Evolutionary conservation across 2,329 filamentous ascomycete genomes (phyloP).

Genomic region (Cercospora zeina): DNA sequence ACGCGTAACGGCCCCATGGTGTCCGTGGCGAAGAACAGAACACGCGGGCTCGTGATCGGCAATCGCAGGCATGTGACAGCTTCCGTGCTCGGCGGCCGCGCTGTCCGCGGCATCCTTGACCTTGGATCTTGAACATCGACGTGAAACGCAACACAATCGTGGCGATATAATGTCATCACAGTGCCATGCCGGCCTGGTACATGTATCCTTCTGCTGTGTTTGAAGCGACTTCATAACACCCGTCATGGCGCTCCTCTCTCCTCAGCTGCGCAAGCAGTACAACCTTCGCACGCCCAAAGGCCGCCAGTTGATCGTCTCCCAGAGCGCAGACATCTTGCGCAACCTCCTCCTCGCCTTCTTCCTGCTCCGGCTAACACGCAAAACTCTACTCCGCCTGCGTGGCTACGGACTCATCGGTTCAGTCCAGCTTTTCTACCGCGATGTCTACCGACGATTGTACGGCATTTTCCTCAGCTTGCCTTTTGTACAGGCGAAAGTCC

Average conservation of each 20-base stretch:
- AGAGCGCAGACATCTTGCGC: constrained; percentile 54
- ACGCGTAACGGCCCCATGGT: too few species aligned
- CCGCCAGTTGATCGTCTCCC: constrained; percentile 32
- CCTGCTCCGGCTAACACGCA: constrained; percentile 77
- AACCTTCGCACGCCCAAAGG: constrained; percentile 25
- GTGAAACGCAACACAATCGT: neutral
- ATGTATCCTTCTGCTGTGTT: neutral
- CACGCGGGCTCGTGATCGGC: neutral
- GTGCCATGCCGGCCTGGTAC: neutral
- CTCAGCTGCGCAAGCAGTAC: constrained; percentile 33
- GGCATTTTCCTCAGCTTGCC: constrained; percentile 82
- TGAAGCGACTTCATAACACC: neutral
- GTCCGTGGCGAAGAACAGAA: neutral
- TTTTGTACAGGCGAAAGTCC: constrained; percentile 81
- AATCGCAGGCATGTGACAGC: constrained; percentile 4
- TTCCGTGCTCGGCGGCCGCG: neutral
- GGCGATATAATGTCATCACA: constrained; percentile 5
- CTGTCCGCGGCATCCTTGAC: constrained; percentile 4
- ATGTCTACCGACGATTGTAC: constrained; percentile 72
- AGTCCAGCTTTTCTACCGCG: constrained; percentile 69
- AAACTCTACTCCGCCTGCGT: constrained; percentile 77
- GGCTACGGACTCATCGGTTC: constrained; percentile 86
- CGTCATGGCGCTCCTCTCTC: constrained; percentile 20
- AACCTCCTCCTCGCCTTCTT: constrained; percentile 90
- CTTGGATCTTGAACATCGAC: neutral